These are phyloP conservation scores for Camellia sinensis DNA, from an alignment of 148 eudicot species.

Conservation along the genomic window DNA sequence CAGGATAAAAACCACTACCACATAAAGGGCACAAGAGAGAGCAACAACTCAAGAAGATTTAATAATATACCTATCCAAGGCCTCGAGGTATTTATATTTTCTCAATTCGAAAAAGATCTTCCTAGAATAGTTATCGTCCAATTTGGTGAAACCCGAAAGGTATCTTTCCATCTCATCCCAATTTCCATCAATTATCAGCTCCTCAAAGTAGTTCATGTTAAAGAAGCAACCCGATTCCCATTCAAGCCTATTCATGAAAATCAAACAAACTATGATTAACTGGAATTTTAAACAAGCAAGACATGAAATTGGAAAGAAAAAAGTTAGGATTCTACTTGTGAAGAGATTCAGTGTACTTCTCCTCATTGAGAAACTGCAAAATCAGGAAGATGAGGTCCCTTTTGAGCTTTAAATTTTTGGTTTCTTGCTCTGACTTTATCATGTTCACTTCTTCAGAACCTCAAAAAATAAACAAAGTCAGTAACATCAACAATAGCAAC, in stretches of 20 bases:
- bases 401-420: neutral
- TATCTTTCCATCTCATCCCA: neutral
- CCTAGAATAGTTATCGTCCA: neutral
- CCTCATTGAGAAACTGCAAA: conserved; percentile 51
- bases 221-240: neutral
- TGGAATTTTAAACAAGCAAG: neutral
- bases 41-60: neutral
- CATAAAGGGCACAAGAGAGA: neutral
- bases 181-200: neutral
- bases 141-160: neutral
- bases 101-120: neutral
- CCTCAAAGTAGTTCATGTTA: neutral
- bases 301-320: neutral
- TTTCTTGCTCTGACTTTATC: neutral
- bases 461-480: neutral
- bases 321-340: conserved; percentile 30
- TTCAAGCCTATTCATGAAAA: conserved; percentile 4
- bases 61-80: neutral
- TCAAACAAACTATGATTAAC: neutral
- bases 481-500: neutral
- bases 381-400: conserved; percentile 37
- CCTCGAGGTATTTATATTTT: neutral
- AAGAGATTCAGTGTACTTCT: conserved; percentile 52
- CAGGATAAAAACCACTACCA: neutral
- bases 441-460: neutral